Evolutionary conservation across 352 stramenopile species (phyloP), one percentile per base, ranked within the genome.

Genomic region (Pythium plurisporium): DNA sequence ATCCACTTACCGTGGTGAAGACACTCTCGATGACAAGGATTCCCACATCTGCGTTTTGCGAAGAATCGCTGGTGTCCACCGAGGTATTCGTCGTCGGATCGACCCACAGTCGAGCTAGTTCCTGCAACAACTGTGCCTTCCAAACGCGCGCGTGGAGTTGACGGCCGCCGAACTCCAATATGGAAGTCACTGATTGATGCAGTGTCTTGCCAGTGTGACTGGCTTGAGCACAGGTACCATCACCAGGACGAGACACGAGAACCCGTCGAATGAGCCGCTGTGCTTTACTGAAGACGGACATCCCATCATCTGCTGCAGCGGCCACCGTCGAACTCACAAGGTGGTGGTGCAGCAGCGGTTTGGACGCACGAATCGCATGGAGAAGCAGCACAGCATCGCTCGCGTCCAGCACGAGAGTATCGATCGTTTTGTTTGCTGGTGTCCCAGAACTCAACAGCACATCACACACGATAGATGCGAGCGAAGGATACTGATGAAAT

Each of bases 51-150:
- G 15, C 20, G 8, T 55, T 20, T 23, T 44, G n/a, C 15, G 25
- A 5, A 14, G 11, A 10, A 15, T 47, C 33, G 31, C 17, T 7
- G 30, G 11, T 17, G 7, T 19, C 22, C 12, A n/a, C 22, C 15
- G 36, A 8, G 19, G 9, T n/a, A n/a, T n/a, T 22, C 30, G 7
- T 22, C 17, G 22, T 36, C 20, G 71, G 34, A 33, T 83, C 65
- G 40, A 81, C 69, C 81, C 81, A 94, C 33, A 67, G 78, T n/a
- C 79, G 69, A 30, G 76, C 68, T 25, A 90, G 68, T 55, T 94
- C 79, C 63, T 91, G 81, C 44, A 94, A 63, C 27, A 94, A 47
- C 31, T 86, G 51, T 4, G 79, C 81, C 64, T 94, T 94, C 81
- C 81, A 94, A 55, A 87, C 69, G 0, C 73, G 74, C n/a, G 73